Conservation (phyloP, 1,139 yeast genomes). For the Saccharomyces hybrid region DNA sequence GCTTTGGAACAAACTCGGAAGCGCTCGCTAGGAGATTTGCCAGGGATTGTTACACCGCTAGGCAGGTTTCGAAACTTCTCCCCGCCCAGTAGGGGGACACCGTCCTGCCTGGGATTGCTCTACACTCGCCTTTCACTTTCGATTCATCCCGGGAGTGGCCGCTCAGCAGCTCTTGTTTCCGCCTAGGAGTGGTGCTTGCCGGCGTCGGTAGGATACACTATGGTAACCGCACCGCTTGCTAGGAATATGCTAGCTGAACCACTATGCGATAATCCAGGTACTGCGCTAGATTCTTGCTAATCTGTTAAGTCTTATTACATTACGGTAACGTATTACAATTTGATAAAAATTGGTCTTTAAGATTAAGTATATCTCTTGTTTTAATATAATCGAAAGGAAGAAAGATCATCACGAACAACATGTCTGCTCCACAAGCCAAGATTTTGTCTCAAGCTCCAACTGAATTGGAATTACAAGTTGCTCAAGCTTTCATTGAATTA, state of each 20-base stretch:
- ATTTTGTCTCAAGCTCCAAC: constrained; percentile 87
- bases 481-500: constrained; percentile 97
- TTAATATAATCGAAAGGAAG: background rate
- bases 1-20: background rate
- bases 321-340: background rate
- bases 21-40: background rate
- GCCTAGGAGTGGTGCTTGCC: constrained; percentile 2
- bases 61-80: background rate
- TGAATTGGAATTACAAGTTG: constrained; percentile 99
- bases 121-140: background rate
- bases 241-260: background rate
- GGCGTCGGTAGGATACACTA: background rate
- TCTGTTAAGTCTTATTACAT: background rate
- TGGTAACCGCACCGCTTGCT: background rate
- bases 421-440: constrained; percentile 36
- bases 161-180: background rate
- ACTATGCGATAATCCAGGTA: background rate
- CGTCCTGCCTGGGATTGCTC: background rate
- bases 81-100: background rate
- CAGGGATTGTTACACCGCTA: background rate
- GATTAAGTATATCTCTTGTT: background rate
- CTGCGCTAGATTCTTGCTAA: background rate
- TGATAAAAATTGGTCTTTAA: background rate
- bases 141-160: background rate
- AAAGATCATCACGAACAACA: constrained; percentile 1